Evolutionary conservation across 2,329 filamentous ascomycete genomes (phyloP), one percentile per base, ranked within the genome.

Genomic region (Diaporthe vaccinii): DNA sequence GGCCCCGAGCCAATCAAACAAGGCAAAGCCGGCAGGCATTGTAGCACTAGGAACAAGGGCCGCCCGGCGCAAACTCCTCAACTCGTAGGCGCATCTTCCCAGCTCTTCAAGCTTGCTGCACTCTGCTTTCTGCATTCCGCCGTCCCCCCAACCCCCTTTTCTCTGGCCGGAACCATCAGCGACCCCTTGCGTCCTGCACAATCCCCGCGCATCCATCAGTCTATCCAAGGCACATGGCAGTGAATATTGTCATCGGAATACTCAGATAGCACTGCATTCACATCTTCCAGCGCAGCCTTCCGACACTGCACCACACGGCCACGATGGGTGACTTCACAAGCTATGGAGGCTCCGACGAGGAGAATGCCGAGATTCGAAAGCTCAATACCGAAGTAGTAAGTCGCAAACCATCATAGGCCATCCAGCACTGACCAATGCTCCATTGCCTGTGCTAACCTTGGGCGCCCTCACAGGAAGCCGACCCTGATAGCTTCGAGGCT

Each of bases 401-500:
- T 88, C 67, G 31, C 20, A 55, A 22, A 25, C 44, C 36, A 44
- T 28, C 68, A 7, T 9, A 51, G 25, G 31, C 44, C 31, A 22
- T 17, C n/a, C 9, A 28, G 7, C 17, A 49, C 20, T 20, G 28
- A 15, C 51, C 31, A 6, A 65, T 55, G 31, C 46, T 46, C 57
- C 12, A 39, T 36, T 53, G 34, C 36, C 58, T 55, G 17, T 28
- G 22, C 75, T 72, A 25, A 77, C 22, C 20, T 80, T 73, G 61
- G 49, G 25, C 22, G 15, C 69, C 31, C 49, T 57, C 76, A 76
- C 78, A 91, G 90, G 89, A 91, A 77, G 83, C 85, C 79, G 94
- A 98, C 79, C 90, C 95, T 17, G 97, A 99, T 84, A 96, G 95
- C 82, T 98, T 98, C 81, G 96, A 98, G 80, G 90, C 91, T 76